Evolutionary conservation across 345 rosid genomes (phyloP).

Genomic region (Citrus inodora): DNA sequence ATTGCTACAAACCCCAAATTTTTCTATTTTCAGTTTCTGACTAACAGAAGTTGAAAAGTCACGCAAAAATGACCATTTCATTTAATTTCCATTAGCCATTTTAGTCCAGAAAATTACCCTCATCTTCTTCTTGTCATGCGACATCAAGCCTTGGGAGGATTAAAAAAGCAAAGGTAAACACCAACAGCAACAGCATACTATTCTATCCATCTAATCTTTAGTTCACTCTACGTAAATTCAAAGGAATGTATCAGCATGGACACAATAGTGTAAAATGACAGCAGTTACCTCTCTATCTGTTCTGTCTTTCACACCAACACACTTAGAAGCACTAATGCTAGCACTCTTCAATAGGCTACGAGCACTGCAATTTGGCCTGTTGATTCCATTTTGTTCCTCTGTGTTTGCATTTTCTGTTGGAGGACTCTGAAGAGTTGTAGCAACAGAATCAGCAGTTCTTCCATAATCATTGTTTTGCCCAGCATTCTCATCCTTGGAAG

Average conservation of each 20-base stretch:
- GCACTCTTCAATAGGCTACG: constrained; percentile 88
- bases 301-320: constrained; percentile 54
- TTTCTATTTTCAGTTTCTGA: background rate
- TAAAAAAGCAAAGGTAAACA: background rate
- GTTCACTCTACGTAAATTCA: background rate
- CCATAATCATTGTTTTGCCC: constrained; percentile 29
- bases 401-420: constrained; percentile 33
- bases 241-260: background rate
- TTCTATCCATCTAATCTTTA: background rate
- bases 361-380: constrained; percentile 42
- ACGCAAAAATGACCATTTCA: background rate
- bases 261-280: background rate
- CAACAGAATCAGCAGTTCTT: constrained; percentile 47
- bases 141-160: background rate
- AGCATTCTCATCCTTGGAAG: constrained; percentile 48
- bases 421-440: constrained; percentile 47
- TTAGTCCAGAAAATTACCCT: background rate
- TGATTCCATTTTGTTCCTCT: constrained; percentile 24
- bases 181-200: background rate
- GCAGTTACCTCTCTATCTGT: constrained; percentile 48
- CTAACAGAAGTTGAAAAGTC: background rate
- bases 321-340: constrained; percentile 93
- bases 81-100: background rate
- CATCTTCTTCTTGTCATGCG: background rate
- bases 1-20: background rate